Conservation (phyloP, 1,284 basidiomycete genomes). For the Salmacisia buchloeana region DNA sequence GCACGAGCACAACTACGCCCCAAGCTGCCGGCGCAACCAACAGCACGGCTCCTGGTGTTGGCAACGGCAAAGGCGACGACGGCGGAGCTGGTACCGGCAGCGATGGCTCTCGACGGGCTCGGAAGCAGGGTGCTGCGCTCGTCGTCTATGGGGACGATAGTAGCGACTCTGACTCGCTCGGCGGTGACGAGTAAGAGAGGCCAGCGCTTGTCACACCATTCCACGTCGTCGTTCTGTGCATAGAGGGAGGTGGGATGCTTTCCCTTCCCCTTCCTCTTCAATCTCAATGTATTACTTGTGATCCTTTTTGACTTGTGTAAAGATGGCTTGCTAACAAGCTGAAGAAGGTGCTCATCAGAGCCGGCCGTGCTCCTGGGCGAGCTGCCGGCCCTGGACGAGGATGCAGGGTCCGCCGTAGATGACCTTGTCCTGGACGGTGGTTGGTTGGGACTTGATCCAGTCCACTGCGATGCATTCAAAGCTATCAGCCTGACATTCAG, state of each 20-base stretch:
- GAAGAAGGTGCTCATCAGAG: slow-evolving; percentile 15
- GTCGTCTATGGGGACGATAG: slow-evolving; percentile 46
- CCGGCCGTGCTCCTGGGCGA: slow-evolving; percentile 39
- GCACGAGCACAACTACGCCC: no score
- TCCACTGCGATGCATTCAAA: slow-evolving; percentile 11
- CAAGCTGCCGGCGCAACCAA: no score
- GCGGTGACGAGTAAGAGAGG: not conserved
- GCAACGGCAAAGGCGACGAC: no score
- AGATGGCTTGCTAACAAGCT: not conserved
- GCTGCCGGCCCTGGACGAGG: slow-evolving; percentile 36
- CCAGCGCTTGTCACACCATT: not conserved
- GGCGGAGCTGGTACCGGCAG: not conserved
- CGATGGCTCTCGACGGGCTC: not conserved
- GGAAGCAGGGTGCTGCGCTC: slow-evolving; percentile 28
- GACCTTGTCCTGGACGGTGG: slow-evolving; percentile 29
- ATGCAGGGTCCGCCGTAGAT: slow-evolving; percentile 46
- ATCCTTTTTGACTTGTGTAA: no score
- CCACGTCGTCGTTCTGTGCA: not conserved
- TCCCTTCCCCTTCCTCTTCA: no score
- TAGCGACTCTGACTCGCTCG: slow-evolving; percentile 4
- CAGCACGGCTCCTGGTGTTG: no score
- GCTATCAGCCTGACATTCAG: not conserved
- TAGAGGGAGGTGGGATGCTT: no score
- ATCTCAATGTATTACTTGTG: no score
- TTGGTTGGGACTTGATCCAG: slow-evolving; percentile 35